Percentiles rank a stretch among this genome's conserved stretches.
Conservation (phyloP, 371 early-diverging fungal species). For the Mortierella sp. region DNA sequence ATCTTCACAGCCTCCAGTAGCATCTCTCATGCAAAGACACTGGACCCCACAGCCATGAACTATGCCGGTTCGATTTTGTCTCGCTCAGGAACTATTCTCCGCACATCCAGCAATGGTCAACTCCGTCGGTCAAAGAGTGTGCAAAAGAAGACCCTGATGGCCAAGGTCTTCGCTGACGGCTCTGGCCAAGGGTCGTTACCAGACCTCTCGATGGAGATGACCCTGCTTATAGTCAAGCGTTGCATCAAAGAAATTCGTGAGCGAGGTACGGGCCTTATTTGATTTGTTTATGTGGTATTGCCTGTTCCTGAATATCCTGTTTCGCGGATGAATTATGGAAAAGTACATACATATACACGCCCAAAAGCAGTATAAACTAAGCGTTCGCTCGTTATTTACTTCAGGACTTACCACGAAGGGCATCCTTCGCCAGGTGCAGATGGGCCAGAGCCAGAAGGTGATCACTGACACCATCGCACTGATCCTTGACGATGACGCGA, state of each 20-base stretch:
- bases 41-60: constrained; percentile 15
- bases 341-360: too few species aligned
- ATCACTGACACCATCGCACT: constrained; percentile 27
- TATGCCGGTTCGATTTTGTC: constrained; percentile 14
- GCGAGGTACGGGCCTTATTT: constrained; percentile 26
- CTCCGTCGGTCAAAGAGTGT: constrained; percentile 32
- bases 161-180: constrained; percentile 32
- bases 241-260: constrained; percentile 52
- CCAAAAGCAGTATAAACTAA: too few species aligned
- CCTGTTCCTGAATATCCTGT: not conserved
- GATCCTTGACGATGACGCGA: constrained; percentile 46
- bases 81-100: constrained; percentile 23
- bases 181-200: constrained; percentile 11
- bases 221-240: constrained; percentile 41
- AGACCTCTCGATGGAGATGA: constrained; percentile 50
- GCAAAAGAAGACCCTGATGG: constrained; percentile 32
- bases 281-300: constrained; percentile 1
- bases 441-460: constrained; percentile 31
- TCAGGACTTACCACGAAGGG: constrained; percentile 47
- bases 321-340: not conserved
- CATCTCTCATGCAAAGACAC: constrained; percentile 16
- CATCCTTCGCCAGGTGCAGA: constrained; percentile 47
- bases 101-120: constrained; percentile 32
- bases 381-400: not conserved
- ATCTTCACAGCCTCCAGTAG: constrained; percentile 23